phyloP scores from a whole-genome alignment of 108 stramenopile genomes.

The Pseudonitzschia multiseries region DNA sequence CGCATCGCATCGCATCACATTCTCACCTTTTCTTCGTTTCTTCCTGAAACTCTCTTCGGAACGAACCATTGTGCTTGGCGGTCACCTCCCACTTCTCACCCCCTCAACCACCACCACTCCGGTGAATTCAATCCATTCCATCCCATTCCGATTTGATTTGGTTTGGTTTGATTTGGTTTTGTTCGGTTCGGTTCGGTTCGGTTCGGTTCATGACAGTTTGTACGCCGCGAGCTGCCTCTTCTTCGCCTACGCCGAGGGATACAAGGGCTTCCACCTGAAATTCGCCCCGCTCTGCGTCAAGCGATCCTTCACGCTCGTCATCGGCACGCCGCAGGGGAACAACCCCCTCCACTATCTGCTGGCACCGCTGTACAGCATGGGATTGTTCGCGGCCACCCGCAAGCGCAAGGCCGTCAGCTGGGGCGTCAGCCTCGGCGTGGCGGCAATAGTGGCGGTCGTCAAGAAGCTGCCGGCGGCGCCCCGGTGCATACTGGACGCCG shows the following conservation, averaged over 20 bases:
- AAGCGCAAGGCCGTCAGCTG: slow-evolving; percentile 89
- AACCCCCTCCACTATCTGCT: slow-evolving; percentile 51
- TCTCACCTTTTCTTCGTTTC: neutral
- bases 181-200: too few relatives aligned
- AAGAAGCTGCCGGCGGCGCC: slow-evolving; percentile 88
- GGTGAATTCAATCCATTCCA: too few relatives aligned
- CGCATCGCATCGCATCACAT: too few relatives aligned
- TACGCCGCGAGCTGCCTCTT: slow-evolving; percentile 67
- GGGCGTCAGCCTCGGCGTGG: slow-evolving; percentile 83
- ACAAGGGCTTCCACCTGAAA: slow-evolving; percentile 95
- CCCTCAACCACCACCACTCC: too few relatives aligned
- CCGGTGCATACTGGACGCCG: slow-evolving; percentile 93
- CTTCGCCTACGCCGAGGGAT: slow-evolving; percentile 94
- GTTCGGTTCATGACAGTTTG: slow-evolving; percentile 52
- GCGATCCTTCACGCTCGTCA: slow-evolving; percentile 80
- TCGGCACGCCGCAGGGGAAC: slow-evolving; percentile 29
- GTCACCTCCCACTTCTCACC: too few relatives aligned
- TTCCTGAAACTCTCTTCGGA: neutral
- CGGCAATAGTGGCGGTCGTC: slow-evolving; percentile 86
- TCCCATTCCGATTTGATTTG: too few relatives aligned
- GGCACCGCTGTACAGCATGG: slow-evolving; percentile 94
- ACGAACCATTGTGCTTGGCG: neutral
- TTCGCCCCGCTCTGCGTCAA: slow-evolving; percentile 93
- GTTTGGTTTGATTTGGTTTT: too few relatives aligned
- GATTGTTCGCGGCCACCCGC: slow-evolving; percentile 87